These are phyloP conservation scores for Psilocybe mexicana DNA, from an alignment of 1,284 basidiomycete species.

Conservation along the genomic window DNA sequence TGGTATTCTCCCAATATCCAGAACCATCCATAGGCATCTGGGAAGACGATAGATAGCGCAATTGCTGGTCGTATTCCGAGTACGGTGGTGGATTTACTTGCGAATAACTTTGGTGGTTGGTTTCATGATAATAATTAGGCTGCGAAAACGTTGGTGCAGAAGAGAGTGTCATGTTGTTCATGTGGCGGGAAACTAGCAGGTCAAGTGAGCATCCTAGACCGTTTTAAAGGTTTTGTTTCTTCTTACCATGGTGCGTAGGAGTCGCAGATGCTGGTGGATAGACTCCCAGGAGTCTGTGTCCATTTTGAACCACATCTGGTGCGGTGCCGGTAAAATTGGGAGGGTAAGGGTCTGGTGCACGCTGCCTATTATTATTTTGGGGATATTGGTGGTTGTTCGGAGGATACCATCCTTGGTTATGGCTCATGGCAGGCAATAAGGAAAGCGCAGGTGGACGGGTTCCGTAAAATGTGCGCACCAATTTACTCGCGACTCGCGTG, in stretches of 20 bases:
- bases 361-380: slow-evolving; percentile 19
- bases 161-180: slow-evolving; percentile 56
- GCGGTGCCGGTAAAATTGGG: slow-evolving; percentile 22
- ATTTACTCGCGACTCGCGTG: slow-evolving; percentile 23
- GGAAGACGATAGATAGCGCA: slow-evolving; percentile 47
- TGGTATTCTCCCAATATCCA: slow-evolving; percentile 55
- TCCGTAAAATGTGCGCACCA: slow-evolving; percentile 3
- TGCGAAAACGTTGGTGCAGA: slow-evolving; percentile 63
- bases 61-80: slow-evolving; percentile 57
- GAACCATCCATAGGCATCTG: slow-evolving; percentile 39
- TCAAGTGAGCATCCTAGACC: slow-evolving; percentile 14
- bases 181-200: slow-evolving; percentile 58
- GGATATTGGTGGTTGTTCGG: slow-evolving; percentile 23
- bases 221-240: neutral
- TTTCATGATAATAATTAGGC: slow-evolving; percentile 50
- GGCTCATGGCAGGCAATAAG: slow-evolving; percentile 23
- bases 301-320: slow-evolving; percentile 54
- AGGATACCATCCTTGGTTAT: slow-evolving; percentile 30
- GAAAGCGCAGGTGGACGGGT: slow-evolving; percentile 1
- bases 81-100: slow-evolving; percentile 52
- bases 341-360: slow-evolving; percentile 21
- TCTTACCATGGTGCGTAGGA: slow-evolving; percentile 65
- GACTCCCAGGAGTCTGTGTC: slow-evolving; percentile 58
- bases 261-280: slow-evolving; percentile 73
- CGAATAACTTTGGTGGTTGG: slow-evolving; percentile 34